These are phyloP conservation scores for Ophiocordyceps sinensis DNA, from an alignment of 2,329 filamentous ascomycete genomes.

Conservation along the genomic window DNA sequence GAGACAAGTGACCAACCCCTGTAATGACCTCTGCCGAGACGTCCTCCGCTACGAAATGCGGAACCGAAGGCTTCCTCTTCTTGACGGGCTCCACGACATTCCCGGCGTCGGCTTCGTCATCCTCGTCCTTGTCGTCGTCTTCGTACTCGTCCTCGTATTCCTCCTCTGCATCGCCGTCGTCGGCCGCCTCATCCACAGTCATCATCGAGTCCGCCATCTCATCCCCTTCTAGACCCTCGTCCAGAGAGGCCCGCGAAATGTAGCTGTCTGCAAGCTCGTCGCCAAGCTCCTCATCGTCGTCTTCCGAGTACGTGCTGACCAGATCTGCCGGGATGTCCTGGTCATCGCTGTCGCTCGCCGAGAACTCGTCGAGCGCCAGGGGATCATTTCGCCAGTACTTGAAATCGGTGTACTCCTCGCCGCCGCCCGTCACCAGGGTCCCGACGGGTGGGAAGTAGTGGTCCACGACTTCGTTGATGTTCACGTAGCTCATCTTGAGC, in stretches of 20 bases:
- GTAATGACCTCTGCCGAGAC: slow-evolving; percentile 43
- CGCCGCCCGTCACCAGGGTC: slow-evolving; percentile 73
- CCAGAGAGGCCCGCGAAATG: slow-evolving; percentile 34
- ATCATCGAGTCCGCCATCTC: slow-evolving; percentile 23
- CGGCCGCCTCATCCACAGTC: slow-evolving; percentile 22
- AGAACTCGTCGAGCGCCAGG: slow-evolving; percentile 77
- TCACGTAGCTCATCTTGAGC: slow-evolving; percentile 92
- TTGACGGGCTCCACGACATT: slow-evolving; percentile 6
- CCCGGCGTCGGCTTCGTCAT: slow-evolving; percentile 12
- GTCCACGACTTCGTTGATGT: slow-evolving; percentile 93
- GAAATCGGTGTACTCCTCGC: slow-evolving; percentile 94
- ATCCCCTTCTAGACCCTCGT: slow-evolving; percentile 23
- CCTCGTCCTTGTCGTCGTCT: slow-evolving; percentile 28
- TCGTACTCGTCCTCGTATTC: slow-evolving; percentile 16
- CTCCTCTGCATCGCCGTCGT: slow-evolving; percentile 26
- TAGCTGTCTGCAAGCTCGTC: slow-evolving; percentile 40
- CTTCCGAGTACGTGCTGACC: slow-evolving; percentile 27
- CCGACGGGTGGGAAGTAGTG: slow-evolving; percentile 94
- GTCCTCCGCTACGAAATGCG: slow-evolving; percentile 24
- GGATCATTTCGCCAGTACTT: slow-evolving; percentile 86
- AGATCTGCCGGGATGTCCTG: slow-evolving; percentile 34
- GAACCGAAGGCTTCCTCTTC: slow-evolving; percentile 2
- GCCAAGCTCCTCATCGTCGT: slow-evolving; percentile 23
- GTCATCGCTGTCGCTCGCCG: slow-evolving; percentile 57
- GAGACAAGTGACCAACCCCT: slow-evolving; percentile 37